Conservation (phyloP, 768 basidiomycete genomes). For the Trametes cubensis region DNA sequence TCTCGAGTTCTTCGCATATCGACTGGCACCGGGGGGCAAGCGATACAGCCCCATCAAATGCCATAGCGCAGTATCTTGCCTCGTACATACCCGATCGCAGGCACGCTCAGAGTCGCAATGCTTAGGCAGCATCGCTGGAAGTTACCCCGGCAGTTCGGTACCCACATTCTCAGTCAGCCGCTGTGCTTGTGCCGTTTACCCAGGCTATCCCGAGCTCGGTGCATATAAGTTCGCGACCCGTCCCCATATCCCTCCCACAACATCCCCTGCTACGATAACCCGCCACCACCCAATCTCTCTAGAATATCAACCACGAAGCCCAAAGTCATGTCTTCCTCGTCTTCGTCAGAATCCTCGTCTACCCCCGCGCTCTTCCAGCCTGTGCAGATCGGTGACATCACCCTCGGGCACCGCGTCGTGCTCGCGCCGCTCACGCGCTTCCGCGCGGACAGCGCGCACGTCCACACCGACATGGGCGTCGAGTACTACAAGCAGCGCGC, state of each 20-base stretch:
- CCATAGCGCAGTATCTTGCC: too few species aligned
- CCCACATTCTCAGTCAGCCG: background rate
- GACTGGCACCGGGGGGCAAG: too few species aligned
- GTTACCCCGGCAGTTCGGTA: too few species aligned
- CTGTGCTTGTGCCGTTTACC: background rate
- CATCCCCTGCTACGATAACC: background rate
- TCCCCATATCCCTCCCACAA: background rate
- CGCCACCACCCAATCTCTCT: too few species aligned
- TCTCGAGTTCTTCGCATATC: too few species aligned
- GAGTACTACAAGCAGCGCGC: conserved; percentile 55
- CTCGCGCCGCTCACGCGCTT: conserved; percentile 56
- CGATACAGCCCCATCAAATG: too few species aligned
- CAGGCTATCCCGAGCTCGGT: background rate
- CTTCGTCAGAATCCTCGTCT: conserved; percentile 1
- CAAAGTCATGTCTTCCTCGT: conserved; percentile 12
- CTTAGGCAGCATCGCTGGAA: too few species aligned
- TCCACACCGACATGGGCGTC: conserved; percentile 42
- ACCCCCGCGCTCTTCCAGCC: conserved; percentile 48
- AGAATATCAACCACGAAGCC: too few species aligned
- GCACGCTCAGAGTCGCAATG: too few species aligned
- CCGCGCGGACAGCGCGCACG: conserved; percentile 41
- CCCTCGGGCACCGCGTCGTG: conserved; percentile 53
- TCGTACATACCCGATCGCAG: too few species aligned
- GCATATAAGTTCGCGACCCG: background rate
- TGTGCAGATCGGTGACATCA: conserved; percentile 45